These are phyloP conservation scores for Amoeboaphelidium occidentale DNA, from an alignment of 371 early-diverging fungal species.

Conservation along the genomic window DNA sequence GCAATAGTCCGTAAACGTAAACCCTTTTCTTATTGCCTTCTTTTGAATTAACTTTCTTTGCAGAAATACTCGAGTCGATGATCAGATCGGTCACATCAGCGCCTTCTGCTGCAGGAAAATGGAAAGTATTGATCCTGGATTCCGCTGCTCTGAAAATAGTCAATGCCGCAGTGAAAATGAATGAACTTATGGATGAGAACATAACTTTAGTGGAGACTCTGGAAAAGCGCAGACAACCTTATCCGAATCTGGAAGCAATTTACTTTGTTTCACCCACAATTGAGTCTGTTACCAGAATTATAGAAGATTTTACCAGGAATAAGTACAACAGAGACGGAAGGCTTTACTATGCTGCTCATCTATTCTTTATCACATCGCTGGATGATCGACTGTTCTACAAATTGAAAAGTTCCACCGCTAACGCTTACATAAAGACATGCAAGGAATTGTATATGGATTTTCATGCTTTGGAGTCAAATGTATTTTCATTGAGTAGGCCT, in stretches of 20 bases:
- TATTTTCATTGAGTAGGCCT: constrained; percentile 47
- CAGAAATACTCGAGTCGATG: too few species aligned
- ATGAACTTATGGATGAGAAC: constrained; percentile 75
- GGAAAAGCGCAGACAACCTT: constrained; percentile 49
- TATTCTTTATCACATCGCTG: constrained; percentile 43
- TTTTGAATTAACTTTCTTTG: too few species aligned
- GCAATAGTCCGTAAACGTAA: too few species aligned
- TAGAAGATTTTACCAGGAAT: constrained; percentile 38
- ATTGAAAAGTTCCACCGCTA: constrained; percentile 25
- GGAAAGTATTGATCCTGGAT: constrained; percentile 82
- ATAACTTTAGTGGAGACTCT: constrained; percentile 54
- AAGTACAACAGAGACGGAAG: not conserved
- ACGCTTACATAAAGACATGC: constrained; percentile 30
- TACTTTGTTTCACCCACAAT: constrained; percentile 65
- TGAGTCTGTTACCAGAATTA: constrained; percentile 41
- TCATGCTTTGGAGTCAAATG: constrained; percentile 36
- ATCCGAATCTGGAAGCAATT: constrained; percentile 63
- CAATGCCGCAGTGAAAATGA: constrained; percentile 64
- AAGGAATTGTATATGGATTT: constrained; percentile 57
- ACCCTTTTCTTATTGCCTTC: too few species aligned
- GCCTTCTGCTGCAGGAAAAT: too few species aligned
- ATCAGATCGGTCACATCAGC: too few species aligned
- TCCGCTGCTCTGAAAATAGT: constrained; percentile 51
- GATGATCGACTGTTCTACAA: constrained; percentile 27
- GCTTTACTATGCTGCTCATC: constrained; percentile 49